Base-by-base conservation (phyloP, 2,329 filamentous ascomycete species). In the Botryotinia calthae region DNA sequence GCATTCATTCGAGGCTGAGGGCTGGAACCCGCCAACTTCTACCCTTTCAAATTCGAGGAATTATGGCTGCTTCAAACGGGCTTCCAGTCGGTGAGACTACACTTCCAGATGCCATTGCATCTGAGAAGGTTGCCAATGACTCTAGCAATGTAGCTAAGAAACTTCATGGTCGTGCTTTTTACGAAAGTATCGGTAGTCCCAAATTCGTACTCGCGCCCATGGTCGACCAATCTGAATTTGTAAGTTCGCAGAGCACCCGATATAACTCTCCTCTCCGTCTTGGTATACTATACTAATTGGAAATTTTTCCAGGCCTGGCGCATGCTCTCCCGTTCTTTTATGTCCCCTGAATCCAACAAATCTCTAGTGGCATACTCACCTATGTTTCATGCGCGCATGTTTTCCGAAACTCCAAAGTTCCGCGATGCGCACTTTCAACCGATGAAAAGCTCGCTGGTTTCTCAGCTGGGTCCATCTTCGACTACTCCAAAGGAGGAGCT, bases 221-320 rank as follows among this genome's bases (percentile, higher is more conserved):
- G 96, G 96, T 99, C 34, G 95, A 99, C 80, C 93, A 98, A 82
- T 98, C 94, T 46, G 96, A 99, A 85, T 98, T 98, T 85, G 95
- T 97, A 85, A 76, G 91, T 85, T 63, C 16, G 7, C n/a, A n/a
- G 42, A 31, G 10, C 25, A 37, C 9, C 44, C 62, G 28, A 16
- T 10, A 25, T 4, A 31, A 16, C 10, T 42, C 7, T 31, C 25
- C 8, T 59, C 59, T 67, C 69, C 22, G 51, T 56, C 12, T 40
- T 40, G 4, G 22, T 34, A 20, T 25, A 25, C 31, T 37, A 40
- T 66, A 75, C 75, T 74, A 72, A 74, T 7, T 62, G 6, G 12
- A 2, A 67, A 46, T 42, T 9, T 73, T 51, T 48, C 44, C 76
- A 97, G 95, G 96, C 95, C 79, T 99, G 96, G 96, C 93, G 96